Conservation (phyloP, 1,284 basidiomycete species). For the Vanrija sp. region DNA sequence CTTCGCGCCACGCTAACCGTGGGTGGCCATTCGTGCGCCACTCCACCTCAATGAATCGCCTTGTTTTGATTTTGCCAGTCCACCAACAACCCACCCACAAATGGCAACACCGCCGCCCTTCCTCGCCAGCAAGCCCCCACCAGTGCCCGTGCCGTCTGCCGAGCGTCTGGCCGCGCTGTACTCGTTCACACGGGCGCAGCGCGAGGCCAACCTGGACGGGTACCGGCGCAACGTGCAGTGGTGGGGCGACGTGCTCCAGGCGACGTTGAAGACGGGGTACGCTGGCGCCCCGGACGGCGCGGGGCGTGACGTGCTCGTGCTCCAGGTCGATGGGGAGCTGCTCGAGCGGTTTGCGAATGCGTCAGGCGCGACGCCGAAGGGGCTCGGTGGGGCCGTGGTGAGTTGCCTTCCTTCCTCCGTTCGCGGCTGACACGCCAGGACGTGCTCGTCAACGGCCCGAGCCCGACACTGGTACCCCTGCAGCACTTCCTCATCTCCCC, state of each 20-base stretch:
- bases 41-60: too few species aligned
- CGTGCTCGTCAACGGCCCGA: conserved; percentile 23
- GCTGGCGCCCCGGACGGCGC: conserved; percentile 47
- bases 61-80: too few species aligned
- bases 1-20: too few species aligned
- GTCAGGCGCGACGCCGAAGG: conserved; percentile 61
- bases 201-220: conserved; percentile 74
- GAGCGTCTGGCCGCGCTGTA: conserved; percentile 75
- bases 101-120: conserved; percentile 18
- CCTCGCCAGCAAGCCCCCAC: conserved; percentile 20
- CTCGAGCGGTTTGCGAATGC: conserved; percentile 57
- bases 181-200: conserved; percentile 79
- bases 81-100: too few species aligned
- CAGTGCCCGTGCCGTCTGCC: conserved; percentile 45
- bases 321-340: conserved; percentile 61
- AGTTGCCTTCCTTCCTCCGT: conserved; percentile 43
- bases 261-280: conserved; percentile 60
- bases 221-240: conserved; percentile 77
- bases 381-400: conserved; percentile 75
- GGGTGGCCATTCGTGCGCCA: too few species aligned
- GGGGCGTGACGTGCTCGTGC: conserved; percentile 57
- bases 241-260: conserved; percentile 73
- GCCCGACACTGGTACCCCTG: conserved; percentile 53
- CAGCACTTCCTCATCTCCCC: conserved; percentile 58
- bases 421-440: conserved; percentile 19